Base-by-base conservation (phyloP, 202 grass and related monocot species). In the Panicum hallii region DNA sequence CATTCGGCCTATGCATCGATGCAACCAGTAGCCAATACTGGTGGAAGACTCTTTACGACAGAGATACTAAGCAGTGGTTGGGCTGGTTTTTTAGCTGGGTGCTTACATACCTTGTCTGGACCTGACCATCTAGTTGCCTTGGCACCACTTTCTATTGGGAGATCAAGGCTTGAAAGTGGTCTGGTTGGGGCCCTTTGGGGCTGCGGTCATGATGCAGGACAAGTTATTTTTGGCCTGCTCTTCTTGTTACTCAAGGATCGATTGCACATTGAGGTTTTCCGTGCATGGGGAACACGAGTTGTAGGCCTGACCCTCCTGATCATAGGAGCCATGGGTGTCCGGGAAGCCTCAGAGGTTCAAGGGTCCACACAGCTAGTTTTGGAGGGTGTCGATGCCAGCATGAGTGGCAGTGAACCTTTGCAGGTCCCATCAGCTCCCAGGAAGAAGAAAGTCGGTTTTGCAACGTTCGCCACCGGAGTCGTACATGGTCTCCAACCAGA, bases 151-250 rank as follows among this genome's bases (percentile, higher is more conserved):
- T 91, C 97, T 0, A 99, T 99, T 72, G 97, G 97, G 50, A 87
- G 96, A 87, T 87, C 93, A 77, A 87, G 82, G 30, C 82, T 95
- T 15, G 93, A 99, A 88, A 97, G 97, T 49, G 97, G 93, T 14
- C 60, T 99, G 73, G 97, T 99, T 13, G 93, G 97, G 49, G 97
- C 97, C 28, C 93, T 99, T 41, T 99, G 97, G 97, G 97, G 97
- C 23, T 99, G 94, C 79, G 97, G 97, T 15, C 97, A 99, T 76
- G 97, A 99, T 30, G 97, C 97, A 9, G 97, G 97, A 32, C 97
- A 99, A 84, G 89, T 97, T 62, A 92, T 99, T 69, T 99, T 99
- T n/a, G 97, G 97, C 9, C 80, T 99, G 87, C 87, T 99, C 61
- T 99, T 99, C 69, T 85, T 94, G 73, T 55, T 97, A 77, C 93